A percentile compares a stretch with the other conserved stretches of the same genome.
Conservation (phyloP, 345 rosid species). For the Sisymbrium irio region DNA sequence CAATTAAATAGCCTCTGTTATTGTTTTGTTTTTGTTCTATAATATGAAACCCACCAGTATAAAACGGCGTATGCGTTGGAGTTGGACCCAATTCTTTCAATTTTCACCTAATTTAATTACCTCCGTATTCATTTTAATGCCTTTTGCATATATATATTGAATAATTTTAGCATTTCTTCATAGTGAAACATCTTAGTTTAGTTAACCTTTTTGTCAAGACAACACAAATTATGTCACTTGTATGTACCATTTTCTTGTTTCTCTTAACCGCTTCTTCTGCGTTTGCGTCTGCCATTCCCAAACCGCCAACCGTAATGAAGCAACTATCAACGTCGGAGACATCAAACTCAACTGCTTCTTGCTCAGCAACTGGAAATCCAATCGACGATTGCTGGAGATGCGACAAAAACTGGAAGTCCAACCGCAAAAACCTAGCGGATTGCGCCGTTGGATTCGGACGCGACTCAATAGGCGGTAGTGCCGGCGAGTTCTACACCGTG, state of each 20-base stretch:
- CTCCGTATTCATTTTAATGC: constrained; percentile 17
- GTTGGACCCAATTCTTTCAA: constrained; percentile 31
- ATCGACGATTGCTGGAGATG: constrained; percentile 75
- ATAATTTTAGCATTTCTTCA: constrained; percentile 5
- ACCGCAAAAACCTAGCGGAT: constrained; percentile 54
- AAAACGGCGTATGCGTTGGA: constrained; percentile 24
- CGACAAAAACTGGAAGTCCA: constrained; percentile 52
- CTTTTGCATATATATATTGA: constrained; percentile 19
- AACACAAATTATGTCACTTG: constrained; percentile 23
- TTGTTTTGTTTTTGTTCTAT: constrained; percentile 3
- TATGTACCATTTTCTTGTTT: constrained; percentile 12
- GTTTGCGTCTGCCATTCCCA: constrained; percentile 8
- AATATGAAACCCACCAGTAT: constrained; percentile 20
- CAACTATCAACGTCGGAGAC: constrained; percentile 4
- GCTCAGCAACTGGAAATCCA: constrained; percentile 49
- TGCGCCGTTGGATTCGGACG: constrained; percentile 73
- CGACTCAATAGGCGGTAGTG: constrained; percentile 57
- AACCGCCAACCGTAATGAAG: constrained; percentile 1
- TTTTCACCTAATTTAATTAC: constrained; percentile 37
- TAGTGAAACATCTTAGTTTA: not conserved
- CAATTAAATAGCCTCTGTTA: constrained; percentile 33
- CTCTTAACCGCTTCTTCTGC: constrained; percentile 5
- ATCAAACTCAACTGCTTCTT: constrained; percentile 18
- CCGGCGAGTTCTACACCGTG: constrained; percentile 51
- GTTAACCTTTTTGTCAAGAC: not conserved